Conservation (phyloP, 768 basidiomycete genomes). For the Myochromella boudieri region DNA sequence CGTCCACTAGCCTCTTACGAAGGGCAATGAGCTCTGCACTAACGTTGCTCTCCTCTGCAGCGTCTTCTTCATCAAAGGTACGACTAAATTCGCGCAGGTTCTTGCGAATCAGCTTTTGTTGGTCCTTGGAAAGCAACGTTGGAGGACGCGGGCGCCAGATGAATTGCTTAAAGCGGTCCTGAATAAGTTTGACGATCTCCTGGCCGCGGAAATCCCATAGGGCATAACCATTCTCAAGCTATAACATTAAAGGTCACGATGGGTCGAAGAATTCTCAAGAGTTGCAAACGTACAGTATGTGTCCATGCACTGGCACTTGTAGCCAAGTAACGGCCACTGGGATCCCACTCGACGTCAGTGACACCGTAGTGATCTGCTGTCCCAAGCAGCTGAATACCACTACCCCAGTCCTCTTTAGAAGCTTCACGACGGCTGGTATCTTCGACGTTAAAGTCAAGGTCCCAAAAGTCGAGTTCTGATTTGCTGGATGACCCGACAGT, state of each 20-base stretch:
- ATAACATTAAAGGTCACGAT: slow-evolving; percentile 12
- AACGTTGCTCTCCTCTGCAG: slow-evolving; percentile 91
- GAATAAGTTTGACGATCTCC: slow-evolving; percentile 83
- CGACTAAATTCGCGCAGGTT: slow-evolving; percentile 92
- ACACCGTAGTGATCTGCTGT: slow-evolving; percentile 96
- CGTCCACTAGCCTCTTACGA: slow-evolving; percentile 89
- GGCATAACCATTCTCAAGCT: slow-evolving; percentile 96
- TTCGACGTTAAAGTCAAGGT: slow-evolving; percentile 86
- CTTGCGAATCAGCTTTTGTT: slow-evolving; percentile 82
- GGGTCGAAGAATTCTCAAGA: slow-evolving; percentile 1
- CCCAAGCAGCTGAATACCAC: slow-evolving; percentile 81
- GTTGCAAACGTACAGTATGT: slow-evolving; percentile 65
- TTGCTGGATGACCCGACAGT: slow-evolving; percentile 94
- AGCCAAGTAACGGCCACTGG: slow-evolving; percentile 88
- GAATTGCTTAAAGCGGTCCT: slow-evolving; percentile 98
- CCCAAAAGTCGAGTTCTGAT: slow-evolving; percentile 99
- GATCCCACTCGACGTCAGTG: slow-evolving; percentile 98
- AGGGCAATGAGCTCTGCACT: slow-evolving; percentile 91
- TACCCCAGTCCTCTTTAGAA: slow-evolving; percentile 76
- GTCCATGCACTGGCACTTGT: slow-evolving; percentile 96
- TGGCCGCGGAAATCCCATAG: slow-evolving; percentile 99
- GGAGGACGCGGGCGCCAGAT: slow-evolving; percentile 97
- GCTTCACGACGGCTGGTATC: slow-evolving; percentile 48
- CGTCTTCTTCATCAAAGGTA: slow-evolving; percentile 94
- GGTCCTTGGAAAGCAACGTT: slow-evolving; percentile 82